Conservation (phyloP, 2,329 filamentous ascomycete species). For the Hypoxylon sp. region DNA sequence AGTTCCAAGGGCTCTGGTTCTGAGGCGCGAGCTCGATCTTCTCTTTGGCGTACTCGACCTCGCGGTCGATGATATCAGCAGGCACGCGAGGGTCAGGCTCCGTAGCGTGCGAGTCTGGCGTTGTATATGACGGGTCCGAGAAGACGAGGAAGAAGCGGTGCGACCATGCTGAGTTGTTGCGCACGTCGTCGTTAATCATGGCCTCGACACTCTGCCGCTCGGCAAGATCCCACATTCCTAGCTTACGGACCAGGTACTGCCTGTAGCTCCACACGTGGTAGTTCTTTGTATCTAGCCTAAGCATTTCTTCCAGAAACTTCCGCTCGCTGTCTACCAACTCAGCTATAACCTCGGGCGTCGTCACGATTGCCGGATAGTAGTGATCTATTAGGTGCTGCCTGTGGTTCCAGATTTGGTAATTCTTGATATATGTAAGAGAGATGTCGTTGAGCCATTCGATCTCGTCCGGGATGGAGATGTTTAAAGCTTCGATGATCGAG, state of each 20-base stretch:
- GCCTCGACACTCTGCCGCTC: slow-evolving; percentile 80
- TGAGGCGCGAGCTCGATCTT: slow-evolving; percentile 87
- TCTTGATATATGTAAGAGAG: slow-evolving; percentile 89
- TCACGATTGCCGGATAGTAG: slow-evolving; percentile 72
- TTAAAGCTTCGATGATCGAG: slow-evolving; percentile 78
- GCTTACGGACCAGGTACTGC: slow-evolving; percentile 75
- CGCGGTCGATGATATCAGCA: slow-evolving; percentile 76
- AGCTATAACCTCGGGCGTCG: slow-evolving; percentile 68
- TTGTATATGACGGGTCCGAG: slow-evolving; percentile 68
- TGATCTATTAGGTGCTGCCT: slow-evolving; percentile 75
- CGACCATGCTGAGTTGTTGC: slow-evolving; percentile 98
- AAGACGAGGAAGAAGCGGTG: slow-evolving; percentile 97
- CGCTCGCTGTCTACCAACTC: slow-evolving; percentile 76
- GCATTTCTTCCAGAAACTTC: slow-evolving; percentile 83
- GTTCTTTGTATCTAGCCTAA: slow-evolving; percentile 91
- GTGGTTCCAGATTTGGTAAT: slow-evolving; percentile 97
- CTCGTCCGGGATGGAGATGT: slow-evolving; percentile 77
- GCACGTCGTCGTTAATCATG: slow-evolving; percentile 83
- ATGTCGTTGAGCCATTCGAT: slow-evolving; percentile 88
- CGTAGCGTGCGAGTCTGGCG: slow-evolving; percentile 64
- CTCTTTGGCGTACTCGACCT: slow-evolving; percentile 80
- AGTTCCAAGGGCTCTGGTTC: slow-evolving; percentile 96
- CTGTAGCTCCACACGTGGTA: slow-evolving; percentile 99
- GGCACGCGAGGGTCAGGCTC: slow-evolving; percentile 71
- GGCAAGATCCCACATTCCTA: slow-evolving; percentile 69